These are phyloP conservation scores for Drosera spatulata DNA, from an alignment of 179 eudicot genomes.

Conservation along the genomic window DNA sequence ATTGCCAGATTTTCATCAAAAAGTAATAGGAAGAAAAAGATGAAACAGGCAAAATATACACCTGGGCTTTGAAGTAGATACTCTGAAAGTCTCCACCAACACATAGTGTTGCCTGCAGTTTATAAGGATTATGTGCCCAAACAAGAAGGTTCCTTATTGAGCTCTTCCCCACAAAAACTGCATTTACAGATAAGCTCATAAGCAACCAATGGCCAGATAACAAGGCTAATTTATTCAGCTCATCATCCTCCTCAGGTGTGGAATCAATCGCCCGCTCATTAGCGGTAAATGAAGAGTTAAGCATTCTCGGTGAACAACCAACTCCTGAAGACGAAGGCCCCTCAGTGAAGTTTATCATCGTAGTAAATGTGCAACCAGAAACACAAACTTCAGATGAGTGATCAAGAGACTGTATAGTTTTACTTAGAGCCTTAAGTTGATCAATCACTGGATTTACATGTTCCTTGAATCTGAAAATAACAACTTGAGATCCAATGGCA, in stretches of 20 bases:
- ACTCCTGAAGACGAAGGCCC: conserved; percentile 16
- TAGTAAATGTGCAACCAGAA: conserved; percentile 35
- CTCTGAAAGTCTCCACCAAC: conserved; percentile 48
- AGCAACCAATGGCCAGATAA: conserved; percentile 30
- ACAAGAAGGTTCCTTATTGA: conserved; percentile 40
- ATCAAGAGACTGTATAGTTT: conserved; percentile 24
- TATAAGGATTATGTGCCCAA: conserved; percentile 26
- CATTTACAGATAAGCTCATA: conserved; percentile 22
- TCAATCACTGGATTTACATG: conserved; percentile 26
- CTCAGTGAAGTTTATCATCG: conserved; percentile 28
- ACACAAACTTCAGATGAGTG: conserved; percentile 54
- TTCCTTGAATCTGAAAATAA: conserved; percentile 27
- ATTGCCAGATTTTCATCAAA: not conserved
- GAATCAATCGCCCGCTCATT: conserved; percentile 7
- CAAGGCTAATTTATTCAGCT: conserved; percentile 15
- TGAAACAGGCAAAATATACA: conserved; percentile 5
- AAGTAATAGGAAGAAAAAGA: not conserved
- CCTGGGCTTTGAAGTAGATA: conserved; percentile 54
- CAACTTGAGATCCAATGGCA: conserved; percentile 28
- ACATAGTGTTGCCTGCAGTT: conserved; percentile 35
- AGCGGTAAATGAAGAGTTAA: conserved; percentile 10
- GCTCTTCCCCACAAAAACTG: conserved; percentile 40
- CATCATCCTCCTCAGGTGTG: conserved; percentile 10
- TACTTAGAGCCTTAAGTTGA: conserved; percentile 22
- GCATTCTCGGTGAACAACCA: conserved; percentile 8